These are phyloP conservation scores for Trichoderma aggressivum DNA, from an alignment of 2,329 filamentous ascomycete genomes.

Conservation along the genomic window DNA sequence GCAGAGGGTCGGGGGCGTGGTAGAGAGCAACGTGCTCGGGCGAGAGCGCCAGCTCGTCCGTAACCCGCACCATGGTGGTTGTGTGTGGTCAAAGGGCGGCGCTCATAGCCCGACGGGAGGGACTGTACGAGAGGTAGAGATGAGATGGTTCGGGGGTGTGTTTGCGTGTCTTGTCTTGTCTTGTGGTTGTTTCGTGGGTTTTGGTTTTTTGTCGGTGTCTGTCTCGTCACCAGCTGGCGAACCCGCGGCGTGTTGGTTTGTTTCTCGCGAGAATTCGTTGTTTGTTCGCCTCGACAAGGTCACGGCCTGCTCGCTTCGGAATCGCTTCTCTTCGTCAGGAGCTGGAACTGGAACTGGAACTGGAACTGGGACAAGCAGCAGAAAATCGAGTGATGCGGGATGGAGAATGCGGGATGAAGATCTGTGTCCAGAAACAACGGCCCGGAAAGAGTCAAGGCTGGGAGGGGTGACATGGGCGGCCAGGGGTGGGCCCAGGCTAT, in stretches of 20 bases:
- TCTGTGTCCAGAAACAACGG: slow-evolving; percentile 10
- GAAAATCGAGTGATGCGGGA: background rate
- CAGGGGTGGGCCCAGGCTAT: slow-evolving; percentile 15
- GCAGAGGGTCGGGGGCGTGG: slow-evolving; percentile 79
- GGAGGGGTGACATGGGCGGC: slow-evolving; percentile 6
- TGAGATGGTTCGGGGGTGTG: background rate
- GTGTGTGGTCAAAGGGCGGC: slow-evolving; percentile 35
- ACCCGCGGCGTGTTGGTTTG: background rate
- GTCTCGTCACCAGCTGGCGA: background rate
- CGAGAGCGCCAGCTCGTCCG: slow-evolving; percentile 73
- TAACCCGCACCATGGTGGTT: slow-evolving; percentile 80
- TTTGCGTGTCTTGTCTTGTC: background rate
- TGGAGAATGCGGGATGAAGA: slow-evolving; percentile 10
- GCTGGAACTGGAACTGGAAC: too few relatives aligned
- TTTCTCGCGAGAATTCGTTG: background rate
- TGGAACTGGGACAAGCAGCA: background rate
- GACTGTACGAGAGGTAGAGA: background rate
- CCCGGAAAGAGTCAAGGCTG: slow-evolving; percentile 15
- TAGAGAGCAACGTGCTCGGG: slow-evolving; percentile 82
- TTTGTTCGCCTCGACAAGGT: background rate
- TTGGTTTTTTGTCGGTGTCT: background rate
- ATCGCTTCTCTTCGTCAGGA: background rate
- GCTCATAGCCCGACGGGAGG: slow-evolving; percentile 22
- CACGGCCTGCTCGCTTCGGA: background rate
- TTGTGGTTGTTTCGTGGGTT: background rate